Evolutionary conservation across 805 yeast genomes (phyloP).

Genomic region (Teunomyces gatunensis): DNA sequence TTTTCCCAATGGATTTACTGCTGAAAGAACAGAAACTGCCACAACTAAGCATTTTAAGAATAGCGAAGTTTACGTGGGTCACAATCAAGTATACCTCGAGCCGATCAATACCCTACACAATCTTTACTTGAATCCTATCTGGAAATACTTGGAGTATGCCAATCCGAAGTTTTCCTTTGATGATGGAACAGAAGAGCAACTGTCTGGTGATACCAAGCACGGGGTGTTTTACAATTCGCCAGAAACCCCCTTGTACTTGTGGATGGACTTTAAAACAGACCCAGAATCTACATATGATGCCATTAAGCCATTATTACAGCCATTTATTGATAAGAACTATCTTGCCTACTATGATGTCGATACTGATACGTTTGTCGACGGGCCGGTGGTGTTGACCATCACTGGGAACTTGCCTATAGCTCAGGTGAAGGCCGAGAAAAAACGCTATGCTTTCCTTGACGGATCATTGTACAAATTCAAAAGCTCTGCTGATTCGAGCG

Average conservation of each 20-base stretch:
- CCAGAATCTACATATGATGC: conserved; percentile 47
- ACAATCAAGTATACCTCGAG: conserved; percentile 47
- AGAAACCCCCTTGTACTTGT: conserved; percentile 53
- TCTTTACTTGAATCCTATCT: conserved; percentile 55
- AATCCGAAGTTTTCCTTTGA: conserved; percentile 31
- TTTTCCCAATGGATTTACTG: conserved; percentile 32
- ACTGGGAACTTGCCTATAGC: conserved; percentile 64
- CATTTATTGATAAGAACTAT: conserved; percentile 48
- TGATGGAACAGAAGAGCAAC: conserved; percentile 2
- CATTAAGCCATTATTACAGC: conserved; percentile 44
- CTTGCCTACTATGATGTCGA: conserved; percentile 47
- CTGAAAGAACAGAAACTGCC: conserved; percentile 24
- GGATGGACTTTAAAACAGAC: conserved; percentile 62
- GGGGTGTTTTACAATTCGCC: conserved; percentile 44
- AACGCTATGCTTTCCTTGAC: conserved; percentile 48
- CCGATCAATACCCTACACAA: conserved; percentile 44
- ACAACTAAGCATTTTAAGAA: conserved; percentile 26
- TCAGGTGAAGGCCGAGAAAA: conserved; percentile 19
- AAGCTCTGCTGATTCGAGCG: conserved; percentile 18
- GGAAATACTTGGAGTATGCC: conserved; percentile 44
- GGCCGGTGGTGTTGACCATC: conserved; percentile 60
- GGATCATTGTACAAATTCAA: conserved; percentile 43
- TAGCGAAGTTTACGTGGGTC: conserved; percentile 59
- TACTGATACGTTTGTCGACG: conserved; percentile 33
- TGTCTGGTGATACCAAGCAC: conserved; percentile 15